Evolutionary conservation across 2,329 filamentous ascomycete species (phyloP).

Genomic region (Fusarium verrucosum): DNA sequence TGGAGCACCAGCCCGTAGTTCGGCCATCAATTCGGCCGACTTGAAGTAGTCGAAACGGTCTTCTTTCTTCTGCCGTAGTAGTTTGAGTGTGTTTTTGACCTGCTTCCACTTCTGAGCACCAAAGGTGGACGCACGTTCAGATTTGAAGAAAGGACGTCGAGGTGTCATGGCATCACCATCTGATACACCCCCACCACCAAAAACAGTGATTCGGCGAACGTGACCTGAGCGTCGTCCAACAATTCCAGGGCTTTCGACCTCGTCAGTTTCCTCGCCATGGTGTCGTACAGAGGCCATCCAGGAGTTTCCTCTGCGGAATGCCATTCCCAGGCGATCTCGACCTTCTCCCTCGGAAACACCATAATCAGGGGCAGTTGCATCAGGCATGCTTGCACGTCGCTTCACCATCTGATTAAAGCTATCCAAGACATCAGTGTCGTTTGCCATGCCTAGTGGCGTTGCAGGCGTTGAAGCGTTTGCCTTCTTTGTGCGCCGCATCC

Average conservation of each 20-base stretch:
- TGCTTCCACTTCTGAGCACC: constrained; percentile 89
- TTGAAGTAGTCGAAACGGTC: constrained; percentile 94
- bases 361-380: constrained; percentile 65
- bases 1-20: constrained; percentile 89
- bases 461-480: constrained; percentile 71
- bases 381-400: constrained; percentile 73
- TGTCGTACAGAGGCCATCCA: constrained; percentile 64
- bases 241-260: constrained; percentile 59
- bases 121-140: constrained; percentile 76
- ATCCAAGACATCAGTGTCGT: constrained; percentile 54
- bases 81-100: constrained; percentile 87
- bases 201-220: constrained; percentile 71
- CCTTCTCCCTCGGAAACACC: constrained; percentile 81
- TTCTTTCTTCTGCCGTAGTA: constrained; percentile 81
- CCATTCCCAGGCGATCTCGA: constrained; percentile 64
- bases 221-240: constrained; percentile 67
- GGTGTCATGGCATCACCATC: constrained; percentile 69
- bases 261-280: constrained; percentile 61
- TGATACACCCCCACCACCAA: constrained; percentile 71
- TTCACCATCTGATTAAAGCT: constrained; percentile 62
- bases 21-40: constrained; percentile 94
- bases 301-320: constrained; percentile 66
- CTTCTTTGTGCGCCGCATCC: constrained; percentile 65
- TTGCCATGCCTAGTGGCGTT: constrained; percentile 63
- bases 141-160: constrained; percentile 65